Percentiles rank a stretch among this genome's conserved stretches.
Evolutionary conservation across 306 rosid genomes (phyloP).

Genomic region (Aeschynomene evenia): DNA sequence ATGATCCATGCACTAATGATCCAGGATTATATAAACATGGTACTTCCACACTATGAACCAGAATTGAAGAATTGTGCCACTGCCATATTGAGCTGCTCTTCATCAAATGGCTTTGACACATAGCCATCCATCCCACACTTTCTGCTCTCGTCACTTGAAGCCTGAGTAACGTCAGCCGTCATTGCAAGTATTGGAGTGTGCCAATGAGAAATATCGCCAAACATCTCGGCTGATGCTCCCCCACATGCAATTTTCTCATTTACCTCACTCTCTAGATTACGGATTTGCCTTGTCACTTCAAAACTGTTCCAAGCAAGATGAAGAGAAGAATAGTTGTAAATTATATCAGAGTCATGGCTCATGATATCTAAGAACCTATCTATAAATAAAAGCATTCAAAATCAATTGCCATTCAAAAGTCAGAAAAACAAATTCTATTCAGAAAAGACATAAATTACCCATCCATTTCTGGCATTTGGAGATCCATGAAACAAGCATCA

Average conservation of each 20-base stretch:
- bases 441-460: slow-evolving; percentile 62
- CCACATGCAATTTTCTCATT: slow-evolving; percentile 60
- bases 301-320: slow-evolving; percentile 52
- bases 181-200: slow-evolving; percentile 88
- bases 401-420: slow-evolving; percentile 21
- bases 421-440: neutral
- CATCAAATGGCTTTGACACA: slow-evolving; percentile 90
- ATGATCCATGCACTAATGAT: slow-evolving; percentile 18
- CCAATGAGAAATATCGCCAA: slow-evolving; percentile 59
- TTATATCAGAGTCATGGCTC: neutral
- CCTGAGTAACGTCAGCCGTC: slow-evolving; percentile 90
- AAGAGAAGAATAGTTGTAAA: slow-evolving; percentile 18
- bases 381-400: slow-evolving; percentile 17
- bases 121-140: slow-evolving; percentile 92
- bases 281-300: slow-evolving; percentile 71
- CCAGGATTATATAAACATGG: neutral
- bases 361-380: slow-evolving; percentile 15
- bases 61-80: slow-evolving; percentile 57
- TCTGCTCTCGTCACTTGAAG: slow-evolving; percentile 77
- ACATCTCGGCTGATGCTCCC: slow-evolving; percentile 56
- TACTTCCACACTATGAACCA: slow-evolving; percentile 31
- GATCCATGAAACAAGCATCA: slow-evolving; percentile 97
- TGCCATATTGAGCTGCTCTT: slow-evolving; percentile 70
- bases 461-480: slow-evolving; percentile 99
- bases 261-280: slow-evolving; percentile 54